Base-by-base conservation (phyloP, 768 basidiomycete genomes). In the Phaffia australis region DNA sequence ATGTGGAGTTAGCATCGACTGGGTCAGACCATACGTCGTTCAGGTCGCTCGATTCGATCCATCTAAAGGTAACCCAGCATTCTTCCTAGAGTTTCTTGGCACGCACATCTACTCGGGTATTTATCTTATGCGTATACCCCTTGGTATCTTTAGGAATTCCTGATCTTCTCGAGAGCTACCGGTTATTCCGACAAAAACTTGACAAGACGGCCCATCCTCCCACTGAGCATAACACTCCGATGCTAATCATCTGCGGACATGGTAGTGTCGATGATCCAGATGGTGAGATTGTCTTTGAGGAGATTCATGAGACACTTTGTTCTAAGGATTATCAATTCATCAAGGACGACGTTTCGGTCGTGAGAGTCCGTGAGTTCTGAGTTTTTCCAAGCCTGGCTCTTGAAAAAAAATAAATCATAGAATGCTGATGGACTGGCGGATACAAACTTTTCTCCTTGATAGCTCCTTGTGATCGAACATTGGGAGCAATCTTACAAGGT, bases 21-120 rank as follows among this genome's bases (percentile, higher is more conserved):
- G 76, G 76, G 61, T 70, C 1, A 85, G 91, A 60, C 86, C 90
- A 14, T 95, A 95, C 77, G 76, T 95, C 71, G 81, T 91, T 35
- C 93, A 97, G 75, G 79, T 97, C 68, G 92, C 92, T n/a, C 86
- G 91, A 32, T 97, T 95, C 77, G 92, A 95, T 76, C 92, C 90
- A 61, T 81, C 86, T 25, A 82, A 83, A 82, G 89, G 90, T 77
- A 9, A 29, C 27, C 52, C 29, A 32, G 7, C 50, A 2, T n/a
- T 11, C 25, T 16, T 15, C 29, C n/a, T n/a, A n/a, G n/a, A 32
- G 23, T 3, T 29, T 52, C 9, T 32, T 35, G 1, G 6, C 23
- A 87, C 87, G 70, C 86, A 86, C 3, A 63, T 6, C 32, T 27
- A 14, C 29, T 21, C 4, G 9, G 29, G 18, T n/a, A 1, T 18